These are phyloP conservation scores for Pseudevernia furfuracea DNA, from an alignment of 495 filamentous ascomycete genomes.

Conservation along the genomic window DNA sequence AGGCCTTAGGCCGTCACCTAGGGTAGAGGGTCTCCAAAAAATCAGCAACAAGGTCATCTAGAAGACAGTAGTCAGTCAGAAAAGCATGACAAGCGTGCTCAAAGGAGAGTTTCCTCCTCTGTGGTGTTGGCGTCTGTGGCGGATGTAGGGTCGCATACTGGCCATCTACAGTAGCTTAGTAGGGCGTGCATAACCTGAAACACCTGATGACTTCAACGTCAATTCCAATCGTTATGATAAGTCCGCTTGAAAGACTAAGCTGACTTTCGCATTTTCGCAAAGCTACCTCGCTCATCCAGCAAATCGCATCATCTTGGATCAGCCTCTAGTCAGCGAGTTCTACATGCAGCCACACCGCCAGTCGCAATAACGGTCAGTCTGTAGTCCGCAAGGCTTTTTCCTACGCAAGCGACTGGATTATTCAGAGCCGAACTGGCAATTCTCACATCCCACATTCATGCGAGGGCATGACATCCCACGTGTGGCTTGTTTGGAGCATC, in stretches of 20 bases:
- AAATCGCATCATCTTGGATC: slow-evolving; percentile 3
- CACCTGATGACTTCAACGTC: neutral
- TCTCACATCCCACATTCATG: neutral
- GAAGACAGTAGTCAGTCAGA: neutral
- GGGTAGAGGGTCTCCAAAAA: slow-evolving; percentile 1
- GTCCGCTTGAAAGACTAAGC: slow-evolving; percentile 7
- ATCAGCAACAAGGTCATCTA: slow-evolving; percentile 1
- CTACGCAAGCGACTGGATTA: neutral
- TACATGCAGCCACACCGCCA: slow-evolving; percentile 16
- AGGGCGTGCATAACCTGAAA: slow-evolving; percentile 3
- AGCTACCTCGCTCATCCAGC: neutral
- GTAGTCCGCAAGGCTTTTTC: neutral
- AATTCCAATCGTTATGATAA: slow-evolving; percentile 1
- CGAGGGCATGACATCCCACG: neutral
- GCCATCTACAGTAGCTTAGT: slow-evolving; percentile 10
- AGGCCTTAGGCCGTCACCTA: neutral
- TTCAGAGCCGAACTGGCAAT: neutral
- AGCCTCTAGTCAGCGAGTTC: slow-evolving; percentile 1
- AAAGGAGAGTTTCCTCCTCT: slow-evolving; percentile 20
- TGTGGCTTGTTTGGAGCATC: neutral
- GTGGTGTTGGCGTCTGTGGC: slow-evolving; percentile 26
- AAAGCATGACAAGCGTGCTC: slow-evolving; percentile 6
- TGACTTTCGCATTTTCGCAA: neutral
- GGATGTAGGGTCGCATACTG: slow-evolving; percentile 25
- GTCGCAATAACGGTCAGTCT: slow-evolving; percentile 1